These are phyloP conservation scores for Rhodocollybia butyracea DNA, from an alignment of 768 basidiomycete genomes.

Conservation along the genomic window DNA sequence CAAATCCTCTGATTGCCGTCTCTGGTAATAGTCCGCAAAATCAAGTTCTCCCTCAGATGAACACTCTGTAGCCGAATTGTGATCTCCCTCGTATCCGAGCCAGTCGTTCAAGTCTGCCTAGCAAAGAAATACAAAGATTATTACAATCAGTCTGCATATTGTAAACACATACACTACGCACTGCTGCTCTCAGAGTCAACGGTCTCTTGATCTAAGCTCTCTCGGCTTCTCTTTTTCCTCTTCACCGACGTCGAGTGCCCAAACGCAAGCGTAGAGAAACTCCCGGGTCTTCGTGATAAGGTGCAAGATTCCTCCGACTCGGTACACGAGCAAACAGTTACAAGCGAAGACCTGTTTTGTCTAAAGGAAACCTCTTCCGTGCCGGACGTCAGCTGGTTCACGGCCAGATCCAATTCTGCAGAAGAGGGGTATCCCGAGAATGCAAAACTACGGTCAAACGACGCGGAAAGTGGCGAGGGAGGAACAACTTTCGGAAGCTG, in stretches of 20 bases:
- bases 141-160: not conserved
- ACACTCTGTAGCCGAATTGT: constrained; percentile 2
- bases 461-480: constrained; percentile 1
- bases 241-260: not conserved
- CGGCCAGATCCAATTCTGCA: not conserved
- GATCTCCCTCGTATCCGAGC: constrained; percentile 4
- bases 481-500: constrained; percentile 2
- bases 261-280: constrained; percentile 3
- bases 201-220: not conserved
- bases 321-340: not conserved
- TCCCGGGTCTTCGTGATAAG: not conserved
- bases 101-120: not conserved
- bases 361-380: not conserved
- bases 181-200: constrained; percentile 6
- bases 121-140: not conserved
- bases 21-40: not conserved
- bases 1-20: constrained; percentile 5
- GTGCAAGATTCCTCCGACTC: not conserved
- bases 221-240: not conserved
- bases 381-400: not conserved
- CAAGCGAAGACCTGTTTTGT: not conserved
- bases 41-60: not conserved
- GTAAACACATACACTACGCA: constrained; percentile 4
- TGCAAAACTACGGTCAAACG: not conserved
- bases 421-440: not conserved